Base-by-base conservation (phyloP, 192 early-diverging fungal genomes). In the Obelidium mucronatum region DNA sequence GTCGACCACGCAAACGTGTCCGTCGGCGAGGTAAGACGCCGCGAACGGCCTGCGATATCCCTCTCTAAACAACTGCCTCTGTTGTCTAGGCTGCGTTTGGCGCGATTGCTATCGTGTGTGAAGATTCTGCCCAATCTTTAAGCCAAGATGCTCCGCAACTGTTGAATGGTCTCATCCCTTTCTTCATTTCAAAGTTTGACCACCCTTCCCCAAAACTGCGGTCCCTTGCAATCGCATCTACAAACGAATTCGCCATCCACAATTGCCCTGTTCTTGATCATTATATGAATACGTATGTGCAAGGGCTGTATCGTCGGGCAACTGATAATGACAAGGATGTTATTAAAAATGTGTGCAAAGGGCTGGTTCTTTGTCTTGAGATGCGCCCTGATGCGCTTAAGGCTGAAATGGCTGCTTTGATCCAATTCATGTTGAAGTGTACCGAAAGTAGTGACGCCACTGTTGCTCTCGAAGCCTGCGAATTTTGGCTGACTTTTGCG, bases 401-500 rank as follows among this genome's bases (percentile, higher is more conserved):
- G 74, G 93, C 94, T 19, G 92, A 97, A 77, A 88, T 99, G 75
- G 87, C 90, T 67, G 92, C 92, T 76, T 89, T 98, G 34, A 93
- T 98, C 60, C 90, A 93, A 78, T 99, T 97, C 81, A 98, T 99
- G 94, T 87, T 99, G 11, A 93, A 90, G 81, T 94, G 92, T 54
- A 98, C 94, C n/a, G 90, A 93, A 73, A 77, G 74, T 68, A 85
- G 88, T 24, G 94, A 97, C 69, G 87, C 93, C 26, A 85, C 90
- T 36, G 90, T 98, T 58, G 97, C 97, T n/a, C 85, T 97, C 70
- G 98, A 98, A 82, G 97, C 97, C 11, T 96, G 95, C 81, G 98
- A 99, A 84, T 99, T 99, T 83, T 99, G 97, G 97, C 80, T 97
- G 39, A 92, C 93, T 44, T 95, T 98, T 87, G 95, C 94, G 63